Percentiles rank a stretch among this genome's conserved stretches.
phyloP scores from a whole-genome alignment of 2,329 filamentous ascomycete genomes.

The Exserohilum turcica region DNA sequence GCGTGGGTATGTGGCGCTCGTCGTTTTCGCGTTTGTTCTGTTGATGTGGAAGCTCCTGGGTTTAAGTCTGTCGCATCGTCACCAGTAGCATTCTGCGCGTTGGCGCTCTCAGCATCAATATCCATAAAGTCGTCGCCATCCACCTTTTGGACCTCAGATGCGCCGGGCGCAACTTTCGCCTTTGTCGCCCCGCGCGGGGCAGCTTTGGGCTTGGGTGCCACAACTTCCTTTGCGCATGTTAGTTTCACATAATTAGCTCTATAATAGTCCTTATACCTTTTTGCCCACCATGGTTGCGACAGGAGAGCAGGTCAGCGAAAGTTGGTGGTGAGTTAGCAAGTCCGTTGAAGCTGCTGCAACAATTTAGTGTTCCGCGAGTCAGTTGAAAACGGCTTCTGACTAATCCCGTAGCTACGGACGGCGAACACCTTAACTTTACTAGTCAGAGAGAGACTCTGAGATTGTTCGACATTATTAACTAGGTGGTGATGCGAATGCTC shows the following conservation, averaged over 20 bases:
- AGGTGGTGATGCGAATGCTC: too few relatives aligned
- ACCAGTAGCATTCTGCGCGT: constrained; percentile 10
- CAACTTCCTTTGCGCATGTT: constrained; percentile 29
- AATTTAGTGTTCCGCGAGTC: constrained; percentile 40
- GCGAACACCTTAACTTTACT: too few relatives aligned
- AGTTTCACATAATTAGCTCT: constrained; percentile 1
- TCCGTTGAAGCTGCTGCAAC: constrained; percentile 24
- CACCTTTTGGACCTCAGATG: constrained; percentile 16
- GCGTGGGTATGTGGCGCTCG: constrained; percentile 35
- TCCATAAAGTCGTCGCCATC: constrained; percentile 17
- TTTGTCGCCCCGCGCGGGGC: constrained; percentile 40
- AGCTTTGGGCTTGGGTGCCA: constrained; percentile 35
- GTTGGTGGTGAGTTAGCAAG: constrained; percentile 19
- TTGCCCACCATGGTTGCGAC: constrained; percentile 39
- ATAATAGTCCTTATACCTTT: constrained; percentile 23
- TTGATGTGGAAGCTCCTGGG: constrained; percentile 23
- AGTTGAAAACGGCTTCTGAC: constrained; percentile 20
- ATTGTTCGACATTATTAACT: too few relatives aligned
- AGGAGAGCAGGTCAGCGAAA: constrained; percentile 13
- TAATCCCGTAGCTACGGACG: too few relatives aligned
- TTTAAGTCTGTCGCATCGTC: constrained; percentile 23
- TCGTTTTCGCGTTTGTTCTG: constrained; percentile 37
- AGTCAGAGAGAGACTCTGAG: too few relatives aligned
- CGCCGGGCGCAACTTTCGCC: constrained; percentile 26
- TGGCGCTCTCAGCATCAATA: constrained; percentile 12